Evolutionary conservation across 106 monocot genomes (phyloP).

Genomic region (Dioscorea dumetorum): DNA sequence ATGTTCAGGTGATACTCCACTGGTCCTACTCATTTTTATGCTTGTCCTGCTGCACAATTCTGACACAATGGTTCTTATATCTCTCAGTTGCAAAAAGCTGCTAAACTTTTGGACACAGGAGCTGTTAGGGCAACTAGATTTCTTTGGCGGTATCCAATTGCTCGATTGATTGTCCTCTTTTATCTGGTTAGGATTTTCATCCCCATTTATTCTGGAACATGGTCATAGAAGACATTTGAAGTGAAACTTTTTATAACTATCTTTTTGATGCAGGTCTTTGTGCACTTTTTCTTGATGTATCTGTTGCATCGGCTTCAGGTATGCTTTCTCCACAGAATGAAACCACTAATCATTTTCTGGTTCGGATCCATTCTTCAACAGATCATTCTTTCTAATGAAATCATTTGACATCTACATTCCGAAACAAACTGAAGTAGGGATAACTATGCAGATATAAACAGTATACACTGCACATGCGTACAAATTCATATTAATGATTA

Average conservation of each 20-base stretch:
- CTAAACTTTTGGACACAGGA: slow-evolving; percentile 85
- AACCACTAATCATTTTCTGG: background rate
- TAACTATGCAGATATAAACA: no score
- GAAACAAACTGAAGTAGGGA: no score
- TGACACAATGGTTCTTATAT: slow-evolving; percentile 2
- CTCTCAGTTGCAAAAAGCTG: slow-evolving; percentile 85
- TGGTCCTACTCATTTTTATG: background rate
- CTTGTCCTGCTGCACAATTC: background rate
- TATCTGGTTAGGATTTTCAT: slow-evolving; percentile 59
- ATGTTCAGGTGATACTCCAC: slow-evolving; percentile 48
- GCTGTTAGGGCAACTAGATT: slow-evolving; percentile 95
- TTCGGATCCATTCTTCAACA: no score
- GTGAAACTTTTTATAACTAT: no score
- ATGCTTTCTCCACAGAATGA: slow-evolving; percentile 4
- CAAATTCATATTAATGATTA: no score
- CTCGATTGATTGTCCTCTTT: slow-evolving; percentile 74
- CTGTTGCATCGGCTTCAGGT: slow-evolving; percentile 94
- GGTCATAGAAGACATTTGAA: no score
- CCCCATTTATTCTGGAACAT: background rate
- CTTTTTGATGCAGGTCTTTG: slow-evolving; percentile 62
- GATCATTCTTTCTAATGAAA: no score
- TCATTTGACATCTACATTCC: no score
- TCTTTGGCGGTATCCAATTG: slow-evolving; percentile 89
- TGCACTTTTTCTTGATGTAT: slow-evolving; percentile 96
- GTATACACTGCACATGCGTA: no score